Base-by-base conservation (phyloP, 2,329 filamentous ascomycete genomes). In the Beauveria bassiana region DNA sequence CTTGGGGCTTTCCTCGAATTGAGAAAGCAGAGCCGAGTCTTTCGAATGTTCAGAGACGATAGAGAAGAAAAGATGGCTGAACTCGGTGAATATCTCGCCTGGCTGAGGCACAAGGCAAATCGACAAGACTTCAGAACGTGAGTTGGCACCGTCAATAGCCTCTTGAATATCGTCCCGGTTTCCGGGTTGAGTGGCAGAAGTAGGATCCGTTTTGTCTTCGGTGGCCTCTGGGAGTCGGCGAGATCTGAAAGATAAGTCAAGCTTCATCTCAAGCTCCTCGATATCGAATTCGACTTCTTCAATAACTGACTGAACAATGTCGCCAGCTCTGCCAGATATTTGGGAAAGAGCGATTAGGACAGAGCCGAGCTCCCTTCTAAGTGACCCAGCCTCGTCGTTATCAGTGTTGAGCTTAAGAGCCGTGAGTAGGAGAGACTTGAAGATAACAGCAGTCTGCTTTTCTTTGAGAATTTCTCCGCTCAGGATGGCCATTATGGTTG, bases 191-290 rank as follows among this genome's bases (percentile, higher is more conserved):
- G 60, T 66, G 20, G 62, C 63, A 10, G 64, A 68, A 22, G 71
- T 65, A 1, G 68, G 68, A 64, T 72, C 64, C 7, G 65, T 78
- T 65, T 85, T 82, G 31, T 82, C 80, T 53, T 80, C 76, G 26
- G 76, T 71, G 2, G 77, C 66, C 57, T 78, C 77, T n/a, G 81
- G 76, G 20, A 84, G 73, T 50, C 82, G 77, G 62, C 67, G 77
- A 8, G 82, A 81, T 46, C 87, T 83, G 64, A 93, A 84, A 10
- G 86, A 83, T 9, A 87, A 84, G 61, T 90, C 87, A 22, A 96
- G 79, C 66, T 85, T 88, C 75, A 90, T 81, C 74, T 95, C 90
- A 20, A 95, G 75, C 53, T 86, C 82, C 63, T 91, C 85, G 50
- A 95, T 82, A 68, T 95, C 88, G 63, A 91, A 81, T 14, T 87